Evolutionary conservation across 2,329 filamentous ascomycete genomes (phyloP), one percentile per base, ranked within the genome.

Genomic region (Cercospora sp.): DNA sequence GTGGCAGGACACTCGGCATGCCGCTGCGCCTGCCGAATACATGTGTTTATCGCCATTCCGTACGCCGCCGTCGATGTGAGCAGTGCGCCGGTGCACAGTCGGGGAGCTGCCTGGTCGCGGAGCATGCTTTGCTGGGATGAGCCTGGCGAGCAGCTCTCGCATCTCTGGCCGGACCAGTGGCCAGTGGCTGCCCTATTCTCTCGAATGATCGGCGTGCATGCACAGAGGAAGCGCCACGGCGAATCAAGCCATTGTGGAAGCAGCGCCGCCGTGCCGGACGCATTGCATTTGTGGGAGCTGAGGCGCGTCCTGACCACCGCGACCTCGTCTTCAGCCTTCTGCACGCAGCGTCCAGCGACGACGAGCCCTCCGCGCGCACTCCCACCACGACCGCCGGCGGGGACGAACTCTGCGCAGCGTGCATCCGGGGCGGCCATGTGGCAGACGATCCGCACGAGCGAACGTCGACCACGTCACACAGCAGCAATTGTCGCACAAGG

Each of bases 161-260:
- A 43, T 43, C 37, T 43, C 16, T 43, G 37, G 37, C 37, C 13
- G 16, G 37, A 43, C 37, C 37, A 43, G 37, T 43, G 37, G 16
- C 37, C 37, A 43, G 37, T 43, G 37, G 37, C 18, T 51, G 45
- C 45, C 45, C 18, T 24, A 24, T 24, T 13, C 45, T 51, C 45
- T 24, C 45, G 16, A 51, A 37, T 21, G 59, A 61, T 61, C 59
- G 37, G 37, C 59, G 59, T 61, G 32, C 34, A 40, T 28, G 18
- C 37, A 21, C 30, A 34, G 18, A 18, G 55, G 24, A 24, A 24
- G 30, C 55, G 28, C 28, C 32, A 34, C 55, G 16, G 32, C 59
- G 59, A 61, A 61, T 61, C 59, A 61, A 61, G 59, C 59, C 59
- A 61, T 45, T 6, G 53, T 58, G 37, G 58, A 61, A 61, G 58